Percentiles rank a stretch among this genome's conserved stretches.
Conservation (phyloP, 257 asterid genomes). For the Eucommia ulmoides region DNA sequence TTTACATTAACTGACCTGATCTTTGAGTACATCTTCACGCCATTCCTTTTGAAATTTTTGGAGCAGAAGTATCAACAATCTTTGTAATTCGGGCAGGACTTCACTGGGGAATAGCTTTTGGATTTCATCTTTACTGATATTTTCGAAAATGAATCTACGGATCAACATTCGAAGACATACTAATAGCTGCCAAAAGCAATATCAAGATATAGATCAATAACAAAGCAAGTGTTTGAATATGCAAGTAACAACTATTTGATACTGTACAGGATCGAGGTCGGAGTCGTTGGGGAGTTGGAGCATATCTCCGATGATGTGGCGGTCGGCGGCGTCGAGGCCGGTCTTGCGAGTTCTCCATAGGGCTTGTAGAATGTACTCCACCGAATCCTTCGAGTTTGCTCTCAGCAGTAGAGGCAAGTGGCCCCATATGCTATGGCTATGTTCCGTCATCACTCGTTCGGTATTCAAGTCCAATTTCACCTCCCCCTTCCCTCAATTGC, state of each 20-base stretch:
- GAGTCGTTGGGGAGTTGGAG: slow-evolving; percentile 54
- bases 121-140: slow-evolving; percentile 39
- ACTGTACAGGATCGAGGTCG: slow-evolving; percentile 64
- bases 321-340: slow-evolving; percentile 70
- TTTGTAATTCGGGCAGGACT: slow-evolving; percentile 62
- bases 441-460: slow-evolving; percentile 33
- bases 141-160: slow-evolving; percentile 45
- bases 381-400: slow-evolving; percentile 67
- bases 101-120: slow-evolving; percentile 53
- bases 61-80: slow-evolving; percentile 51
- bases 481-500: too few species aligned
- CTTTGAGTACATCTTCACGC: slow-evolving; percentile 55
- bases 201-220: too few species aligned
- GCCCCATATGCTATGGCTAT: slow-evolving; percentile 42
- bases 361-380: slow-evolving; percentile 68
- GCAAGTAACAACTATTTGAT: too few species aligned
- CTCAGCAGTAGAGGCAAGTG: slow-evolving; percentile 61
- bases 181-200: slow-evolving; percentile 51
- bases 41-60: slow-evolving; percentile 69
- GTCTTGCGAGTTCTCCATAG: slow-evolving; percentile 85
- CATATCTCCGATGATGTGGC: slow-evolving; percentile 47
- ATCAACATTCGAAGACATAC: slow-evolving; percentile 65
- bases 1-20: slow-evolving; percentile 27
- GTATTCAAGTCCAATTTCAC: too few species aligned
- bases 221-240: too few species aligned